phyloP scores from a whole-genome alignment of 768 basidiomycete species.

The Podaxis sp. region DNA sequence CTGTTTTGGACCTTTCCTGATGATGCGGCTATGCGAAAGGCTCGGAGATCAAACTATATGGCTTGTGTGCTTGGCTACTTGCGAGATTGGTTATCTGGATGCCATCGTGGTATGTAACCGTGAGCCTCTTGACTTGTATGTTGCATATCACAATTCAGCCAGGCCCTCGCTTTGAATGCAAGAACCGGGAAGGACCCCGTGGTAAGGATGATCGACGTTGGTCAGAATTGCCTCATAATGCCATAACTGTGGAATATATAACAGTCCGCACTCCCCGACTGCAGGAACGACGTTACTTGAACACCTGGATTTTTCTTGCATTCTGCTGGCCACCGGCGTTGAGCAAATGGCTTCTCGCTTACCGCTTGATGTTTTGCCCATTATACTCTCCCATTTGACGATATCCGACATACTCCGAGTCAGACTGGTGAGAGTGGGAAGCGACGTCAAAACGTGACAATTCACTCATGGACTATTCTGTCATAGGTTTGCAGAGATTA shows the following conservation, averaged over 20 bases:
- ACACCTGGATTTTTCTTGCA: neutral
- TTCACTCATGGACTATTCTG: neutral
- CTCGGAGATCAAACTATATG: neutral
- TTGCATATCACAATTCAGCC: neutral
- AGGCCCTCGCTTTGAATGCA: neutral
- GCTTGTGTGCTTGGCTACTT: neutral
- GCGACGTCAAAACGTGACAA: neutral
- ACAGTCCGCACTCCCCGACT: neutral
- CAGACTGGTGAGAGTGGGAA: constrained; percentile 42
- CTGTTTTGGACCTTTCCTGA: neutral
- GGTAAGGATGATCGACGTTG: constrained; percentile 11
- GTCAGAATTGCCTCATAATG: neutral
- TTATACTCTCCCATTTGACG: constrained; percentile 41
- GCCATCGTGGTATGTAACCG: neutral
- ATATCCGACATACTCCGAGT: constrained; percentile 42
- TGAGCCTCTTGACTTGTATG: neutral
- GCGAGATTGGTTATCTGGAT: neutral
- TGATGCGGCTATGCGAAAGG: neutral
- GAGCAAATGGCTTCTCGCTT: constrained; percentile 26
- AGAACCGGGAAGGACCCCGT: constrained; percentile 7
- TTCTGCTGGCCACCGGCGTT: neutral
- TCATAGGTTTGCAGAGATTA: constrained; percentile 48
- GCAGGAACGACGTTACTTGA: neutral
- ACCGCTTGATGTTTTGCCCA: constrained; percentile 49
- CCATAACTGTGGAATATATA: neutral